Conservation (phyloP, 148 eudicot genomes). For the Chenopodium formosanum region DNA sequence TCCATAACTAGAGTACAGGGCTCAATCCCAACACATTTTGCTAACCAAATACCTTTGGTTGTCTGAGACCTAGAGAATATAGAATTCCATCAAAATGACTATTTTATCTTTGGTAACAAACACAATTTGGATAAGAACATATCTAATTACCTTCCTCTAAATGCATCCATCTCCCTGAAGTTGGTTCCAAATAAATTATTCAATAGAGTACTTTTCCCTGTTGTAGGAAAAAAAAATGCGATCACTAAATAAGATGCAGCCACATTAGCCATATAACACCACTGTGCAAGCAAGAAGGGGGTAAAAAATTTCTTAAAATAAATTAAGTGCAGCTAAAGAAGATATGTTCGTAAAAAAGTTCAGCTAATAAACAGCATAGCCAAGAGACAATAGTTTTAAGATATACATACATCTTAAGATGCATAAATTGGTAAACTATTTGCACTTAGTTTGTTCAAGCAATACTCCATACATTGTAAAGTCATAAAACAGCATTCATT, state of each 20-base stretch:
- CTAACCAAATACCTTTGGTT: conserved; percentile 97
- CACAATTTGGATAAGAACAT: conserved; percentile 24
- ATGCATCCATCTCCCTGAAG: conserved; percentile 99
- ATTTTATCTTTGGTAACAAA: not conserved
- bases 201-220: conserved; percentile 94
- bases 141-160: conserved; percentile 68
- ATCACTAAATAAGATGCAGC: not conserved
- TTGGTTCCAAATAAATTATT: conserved; percentile 79
- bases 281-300: not conserved
- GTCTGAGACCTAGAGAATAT: conserved; percentile 75
- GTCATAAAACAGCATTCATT: not conserved
- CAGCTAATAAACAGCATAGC: not conserved
- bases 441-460: not conserved
- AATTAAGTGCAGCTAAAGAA: not conserved
- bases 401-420: not conserved
- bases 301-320: not conserved
- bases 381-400: not conserved
- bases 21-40: conserved; percentile 86
- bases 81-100: conserved; percentile 14
- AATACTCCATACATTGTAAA: not conserved
- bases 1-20: conserved; percentile 97
- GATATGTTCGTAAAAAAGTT: not conserved
- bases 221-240: not conserved
- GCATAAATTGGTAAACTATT: not conserved
- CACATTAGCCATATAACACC: not conserved